phyloP scores from a whole-genome alignment of 768 basidiomycete species.

The Mycena alexandri region DNA sequence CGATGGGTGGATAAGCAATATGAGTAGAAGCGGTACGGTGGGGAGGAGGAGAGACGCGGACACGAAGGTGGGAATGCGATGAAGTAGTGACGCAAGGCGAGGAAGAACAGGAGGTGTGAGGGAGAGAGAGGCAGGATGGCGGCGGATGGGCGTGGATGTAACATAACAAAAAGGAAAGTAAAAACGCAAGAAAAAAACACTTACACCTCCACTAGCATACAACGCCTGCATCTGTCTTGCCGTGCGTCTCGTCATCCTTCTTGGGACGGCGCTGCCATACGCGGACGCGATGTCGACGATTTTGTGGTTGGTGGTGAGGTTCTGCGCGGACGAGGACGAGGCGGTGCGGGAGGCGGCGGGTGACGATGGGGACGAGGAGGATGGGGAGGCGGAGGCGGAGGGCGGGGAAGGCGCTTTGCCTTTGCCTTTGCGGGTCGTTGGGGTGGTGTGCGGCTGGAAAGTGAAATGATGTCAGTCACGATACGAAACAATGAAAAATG shows the following conservation, averaged over 20 bases:
- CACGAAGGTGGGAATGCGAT: no score
- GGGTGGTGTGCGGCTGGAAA: not conserved
- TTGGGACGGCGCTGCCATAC: no score
- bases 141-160: no score
- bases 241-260: slow-evolving; percentile 7
- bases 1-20: no score
- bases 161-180: no score
- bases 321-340: not conserved
- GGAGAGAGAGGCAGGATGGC: no score
- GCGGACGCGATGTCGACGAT: not conserved
- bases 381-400: not conserved
- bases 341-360: no score
- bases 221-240: not conserved
- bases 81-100: no score
- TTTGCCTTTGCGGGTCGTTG: slow-evolving; percentile 24
- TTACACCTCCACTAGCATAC: not conserved
- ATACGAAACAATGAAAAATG: not conserved
- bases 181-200: not conserved
- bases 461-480: not conserved
- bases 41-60: no score
- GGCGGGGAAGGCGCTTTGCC: slow-evolving; percentile 24
- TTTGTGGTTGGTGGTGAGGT: not conserved
- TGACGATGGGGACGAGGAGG: not conserved
- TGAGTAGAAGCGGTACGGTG: no score
- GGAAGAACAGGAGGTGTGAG: no score